A percentile compares a stretch with the other conserved stretches of the same genome.
Evolutionary conservation across 2,329 filamentous ascomycete genomes (phyloP).

Genomic region (Cladosporium sp.): DNA sequence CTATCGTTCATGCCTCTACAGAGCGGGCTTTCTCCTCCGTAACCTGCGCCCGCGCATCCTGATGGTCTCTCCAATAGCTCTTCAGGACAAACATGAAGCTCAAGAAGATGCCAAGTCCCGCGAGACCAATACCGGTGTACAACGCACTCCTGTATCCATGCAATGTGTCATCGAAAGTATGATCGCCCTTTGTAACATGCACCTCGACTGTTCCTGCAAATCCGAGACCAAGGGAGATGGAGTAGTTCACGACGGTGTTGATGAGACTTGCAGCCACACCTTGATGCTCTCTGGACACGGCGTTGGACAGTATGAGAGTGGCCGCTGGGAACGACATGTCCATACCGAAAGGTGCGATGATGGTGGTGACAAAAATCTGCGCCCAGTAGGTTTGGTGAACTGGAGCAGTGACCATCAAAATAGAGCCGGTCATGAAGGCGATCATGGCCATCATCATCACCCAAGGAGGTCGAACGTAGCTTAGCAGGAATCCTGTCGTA

Average conservation of each 20-base stretch:
- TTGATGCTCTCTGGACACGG: slow-evolving; percentile 48
- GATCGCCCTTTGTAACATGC: slow-evolving; percentile 45
- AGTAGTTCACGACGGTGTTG: slow-evolving; percentile 68
- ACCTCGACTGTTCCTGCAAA: slow-evolving; percentile 65
- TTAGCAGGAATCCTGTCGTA: slow-evolving; percentile 40
- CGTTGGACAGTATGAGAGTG: slow-evolving; percentile 60
- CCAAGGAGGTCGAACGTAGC: slow-evolving; percentile 38
- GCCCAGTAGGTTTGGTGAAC: slow-evolving; percentile 63
- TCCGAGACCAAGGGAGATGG: slow-evolving; percentile 65
- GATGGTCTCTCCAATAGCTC: slow-evolving; percentile 14
- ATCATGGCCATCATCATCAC: slow-evolving; percentile 41
- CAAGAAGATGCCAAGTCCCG: slow-evolving; percentile 30
- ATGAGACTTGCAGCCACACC: slow-evolving; percentile 59
- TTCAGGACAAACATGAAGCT: slow-evolving; percentile 32
- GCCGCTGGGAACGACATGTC: slow-evolving; percentile 67
- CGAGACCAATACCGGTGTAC: slow-evolving; percentile 43
- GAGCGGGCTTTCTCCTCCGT: not conserved
- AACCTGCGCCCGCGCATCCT: not conserved
- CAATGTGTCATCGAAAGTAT: slow-evolving; percentile 36
- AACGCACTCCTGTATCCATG: slow-evolving; percentile 43
- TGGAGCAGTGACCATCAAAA: slow-evolving; percentile 49
- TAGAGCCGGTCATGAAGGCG: slow-evolving; percentile 44
- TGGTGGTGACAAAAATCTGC: slow-evolving; percentile 59
- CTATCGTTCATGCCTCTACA: slow-evolving; percentile 2
- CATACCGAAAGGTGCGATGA: slow-evolving; percentile 58